phyloP scores from a whole-genome alignment of 169 alveolate genomes.

The Plasmodium inui region DNA sequence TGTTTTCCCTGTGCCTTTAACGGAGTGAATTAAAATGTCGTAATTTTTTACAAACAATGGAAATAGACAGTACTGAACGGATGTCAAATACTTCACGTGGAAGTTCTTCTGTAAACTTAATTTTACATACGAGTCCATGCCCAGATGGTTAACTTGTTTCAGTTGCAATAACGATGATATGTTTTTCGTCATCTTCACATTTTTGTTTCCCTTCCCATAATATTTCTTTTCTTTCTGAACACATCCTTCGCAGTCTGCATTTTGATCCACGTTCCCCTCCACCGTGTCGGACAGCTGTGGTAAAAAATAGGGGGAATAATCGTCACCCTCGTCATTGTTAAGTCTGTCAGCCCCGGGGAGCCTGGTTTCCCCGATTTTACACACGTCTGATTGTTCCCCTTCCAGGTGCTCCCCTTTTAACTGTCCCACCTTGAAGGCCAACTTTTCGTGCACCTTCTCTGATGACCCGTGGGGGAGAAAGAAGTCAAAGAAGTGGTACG shows the following conservation, averaged over 20 bases:
- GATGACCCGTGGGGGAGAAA: constrained; percentile 1
- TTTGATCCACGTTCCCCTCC: background rate
- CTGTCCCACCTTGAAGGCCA: background rate
- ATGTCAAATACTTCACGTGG: constrained; percentile 44
- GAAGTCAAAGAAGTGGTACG: constrained; percentile 58
- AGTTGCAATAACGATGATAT: background rate
- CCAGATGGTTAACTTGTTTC: constrained; percentile 2
- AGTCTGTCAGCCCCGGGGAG: background rate
- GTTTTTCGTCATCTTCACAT: background rate
- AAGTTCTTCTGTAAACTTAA: constrained; percentile 62
- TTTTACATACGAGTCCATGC: constrained; percentile 38
- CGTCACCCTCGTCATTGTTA: background rate
- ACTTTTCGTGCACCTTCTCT: background rate
- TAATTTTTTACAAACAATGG: constrained; percentile 58
- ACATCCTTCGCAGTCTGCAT: background rate
- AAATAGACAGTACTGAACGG: constrained; percentile 53
- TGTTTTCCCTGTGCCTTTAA: constrained; percentile 65
- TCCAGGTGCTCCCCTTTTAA: background rate
- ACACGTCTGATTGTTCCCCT: background rate
- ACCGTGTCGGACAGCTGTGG: background rate
- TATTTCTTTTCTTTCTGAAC: background rate
- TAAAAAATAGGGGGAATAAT: background rate
- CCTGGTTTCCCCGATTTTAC: background rate
- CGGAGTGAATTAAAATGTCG: constrained; percentile 45
- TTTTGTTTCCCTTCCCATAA: background rate